Conservation (phyloP, 2,329 filamentous ascomycete genomes). For the Plectosphaerella sp. region DNA sequence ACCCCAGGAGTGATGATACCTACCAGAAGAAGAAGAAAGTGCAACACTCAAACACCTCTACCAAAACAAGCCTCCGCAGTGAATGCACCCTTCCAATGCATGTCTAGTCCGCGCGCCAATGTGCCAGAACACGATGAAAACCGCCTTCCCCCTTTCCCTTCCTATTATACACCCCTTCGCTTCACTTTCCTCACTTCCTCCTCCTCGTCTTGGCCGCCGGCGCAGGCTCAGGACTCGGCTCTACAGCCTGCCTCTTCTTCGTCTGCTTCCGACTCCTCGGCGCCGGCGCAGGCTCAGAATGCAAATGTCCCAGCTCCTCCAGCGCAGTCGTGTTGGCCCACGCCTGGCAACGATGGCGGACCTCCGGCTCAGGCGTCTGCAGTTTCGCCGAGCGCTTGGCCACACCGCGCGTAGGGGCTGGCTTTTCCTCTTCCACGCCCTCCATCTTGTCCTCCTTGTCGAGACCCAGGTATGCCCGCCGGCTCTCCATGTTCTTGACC, state of each 20-base stretch:
- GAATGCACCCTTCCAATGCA: neutral
- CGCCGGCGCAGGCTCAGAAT: conserved; percentile 50
- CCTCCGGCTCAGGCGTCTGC: conserved; percentile 37
- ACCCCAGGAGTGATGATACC: neutral
- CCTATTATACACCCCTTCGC: neutral
- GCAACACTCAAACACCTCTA: neutral
- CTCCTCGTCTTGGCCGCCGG: conserved; percentile 18
- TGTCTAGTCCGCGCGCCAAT: neutral
- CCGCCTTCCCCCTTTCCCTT: neutral
- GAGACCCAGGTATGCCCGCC: conserved; percentile 65
- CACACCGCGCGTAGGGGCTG: conserved; percentile 34
- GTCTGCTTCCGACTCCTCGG: conserved; percentile 45
- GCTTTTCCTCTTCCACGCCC: conserved; percentile 22
- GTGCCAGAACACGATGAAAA: neutral
- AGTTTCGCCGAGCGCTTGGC: conserved; percentile 37
- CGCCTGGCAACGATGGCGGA: conserved; percentile 42
- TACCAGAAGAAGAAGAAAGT: neutral
- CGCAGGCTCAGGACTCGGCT: conserved; percentile 12
- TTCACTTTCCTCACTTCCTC: conserved; percentile 6
- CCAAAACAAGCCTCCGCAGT: neutral
- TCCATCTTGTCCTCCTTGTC: conserved; percentile 24
- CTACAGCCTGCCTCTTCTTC: conserved; percentile 43
- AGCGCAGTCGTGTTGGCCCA: conserved; percentile 56
- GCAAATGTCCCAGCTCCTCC: conserved; percentile 53
- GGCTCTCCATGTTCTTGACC: conserved; percentile 71